Evolutionary conservation across 176 grass and related monocot species (phyloP), one percentile per base, ranked within the genome.

Genomic region (Rhynchospora tenuis): DNA sequence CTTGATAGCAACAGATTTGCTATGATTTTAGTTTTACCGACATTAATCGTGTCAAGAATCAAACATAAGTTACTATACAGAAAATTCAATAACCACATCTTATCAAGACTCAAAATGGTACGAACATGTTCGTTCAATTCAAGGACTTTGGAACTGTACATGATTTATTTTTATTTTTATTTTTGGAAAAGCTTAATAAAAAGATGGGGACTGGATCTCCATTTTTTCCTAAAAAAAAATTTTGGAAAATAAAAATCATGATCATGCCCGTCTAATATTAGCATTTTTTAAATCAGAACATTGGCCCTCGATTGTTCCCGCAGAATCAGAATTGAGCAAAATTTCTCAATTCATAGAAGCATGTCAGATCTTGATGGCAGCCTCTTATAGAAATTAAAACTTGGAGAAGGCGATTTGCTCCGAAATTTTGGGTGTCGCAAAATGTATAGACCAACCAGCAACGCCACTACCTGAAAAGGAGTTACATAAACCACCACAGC

Each of bases 311-410:
- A 55, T 57, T 17, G 23, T 45, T 78, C 15, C 50, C 33, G 6
- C 51, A 23, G n/a, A 20, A 75, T 19, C 10, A 51, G 17, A 52
- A 52, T 38, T 38, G 33, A 38, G 5, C 33, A 76, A 51, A 6
- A 15, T 24, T 22, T 52, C 7, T 76, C 71, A 52, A 31, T 12
- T 88, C 69, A 94, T 1, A 95, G 70, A 44, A 95, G 59, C 86
- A 84, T 79, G 86, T 92, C 90, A 4, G 88, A 76, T 60, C 81
- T 92, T 7, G 93, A 80, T 5, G 93, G 90, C 46, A 95, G 85
- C 73, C 93, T 87, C 79, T 86, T 88, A 87, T 77, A 92, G 59
- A 92, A 92, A 81, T 96, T 92, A 83, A 91, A 89, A 0, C 88
- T 89, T 26, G 87, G 78, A 0, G 88, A 90, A 0, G 90, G 93